Evolutionary conservation across 352 stramenopile genomes (phyloP), one percentile per base, ranked within the genome.

Genomic region (Phytophthora idaei): DNA sequence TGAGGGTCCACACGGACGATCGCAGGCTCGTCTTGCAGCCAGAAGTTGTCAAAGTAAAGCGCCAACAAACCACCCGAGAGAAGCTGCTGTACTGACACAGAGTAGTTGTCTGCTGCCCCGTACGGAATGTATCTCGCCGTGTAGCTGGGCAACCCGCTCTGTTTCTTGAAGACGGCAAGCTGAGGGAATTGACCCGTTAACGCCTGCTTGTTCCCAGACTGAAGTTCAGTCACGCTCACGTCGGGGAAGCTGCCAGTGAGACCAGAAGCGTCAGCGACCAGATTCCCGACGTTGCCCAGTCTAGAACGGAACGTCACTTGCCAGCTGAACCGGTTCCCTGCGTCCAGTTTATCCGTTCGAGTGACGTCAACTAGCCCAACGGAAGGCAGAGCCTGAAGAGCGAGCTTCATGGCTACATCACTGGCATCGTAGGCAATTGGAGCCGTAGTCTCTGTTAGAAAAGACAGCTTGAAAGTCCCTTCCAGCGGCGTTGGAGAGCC

Each of bases 1-100:
- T 77, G 78, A 11, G 86, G 50, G 60, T 99, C 96, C 3, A 98
- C 77, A 42, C 89, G 73, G 14, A 87, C 72, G 25, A 98, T 80
- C n/a, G 92, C 88, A 8, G 96, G 92, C 5, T 83, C 77, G 45
- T 97, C 96, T 60, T 98, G 83, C 14, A 99, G 73, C 95, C 96
- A 99, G 67, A 94, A 97, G 64, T 99, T 99, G 62, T 99, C 96
- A 62, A 95, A 99, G 71, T 99, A 99, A 3, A 93, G 76, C 0
- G 83, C 94, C 8, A 77, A 68, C 7, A 99, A 71, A 14, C 97
- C 97, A 14, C 97, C 96, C 17, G 73, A 80, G n/a, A 90, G 57
- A 9, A 99, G 80, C 57, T 99, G 93, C 17, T 88, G 80, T 28
- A 99, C 93, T 5, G 90, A 83, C 5, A 98, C 82, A 11, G 90